Evolutionary conservation across 805 yeast species (phyloP).

Genomic region (Myxozyma vanderwaltii): DNA sequence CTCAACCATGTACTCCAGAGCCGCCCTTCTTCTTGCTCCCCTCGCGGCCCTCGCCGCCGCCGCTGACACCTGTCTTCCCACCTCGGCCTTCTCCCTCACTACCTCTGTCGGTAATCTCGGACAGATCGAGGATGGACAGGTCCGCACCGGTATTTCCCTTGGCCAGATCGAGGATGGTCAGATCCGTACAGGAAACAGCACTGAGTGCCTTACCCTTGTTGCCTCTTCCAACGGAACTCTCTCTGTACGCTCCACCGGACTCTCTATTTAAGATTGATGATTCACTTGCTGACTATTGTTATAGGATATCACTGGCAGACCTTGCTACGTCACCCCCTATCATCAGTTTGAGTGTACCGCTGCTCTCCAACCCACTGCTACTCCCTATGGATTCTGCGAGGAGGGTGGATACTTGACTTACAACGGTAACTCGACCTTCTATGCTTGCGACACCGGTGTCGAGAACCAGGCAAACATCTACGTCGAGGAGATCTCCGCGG

Average conservation of each 20-base stretch:
- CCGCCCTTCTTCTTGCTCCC: constrained; percentile 11
- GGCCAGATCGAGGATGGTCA: constrained; percentile 35
- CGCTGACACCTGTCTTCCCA: constrained; percentile 16
- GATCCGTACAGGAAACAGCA: constrained; percentile 29
- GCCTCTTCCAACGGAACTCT: constrained; percentile 27
- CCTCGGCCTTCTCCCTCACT: constrained; percentile 23
- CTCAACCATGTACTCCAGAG: constrained; percentile 5
- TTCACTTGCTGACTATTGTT: background rate
- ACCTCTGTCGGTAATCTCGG: constrained; percentile 20
- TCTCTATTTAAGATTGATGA: too few species aligned
- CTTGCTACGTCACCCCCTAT: constrained; percentile 35
- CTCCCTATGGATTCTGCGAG: constrained; percentile 31
- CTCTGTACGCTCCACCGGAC: constrained; percentile 13
- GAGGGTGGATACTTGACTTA: constrained; percentile 23
- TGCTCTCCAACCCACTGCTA: constrained; percentile 31
- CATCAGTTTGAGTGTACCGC: constrained; percentile 34
- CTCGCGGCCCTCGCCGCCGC: constrained; percentile 16
- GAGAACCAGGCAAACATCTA: constrained; percentile 29
- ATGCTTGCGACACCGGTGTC: constrained; percentile 34
- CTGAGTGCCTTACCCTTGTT: constrained; percentile 26
- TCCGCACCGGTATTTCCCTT: constrained; percentile 27
- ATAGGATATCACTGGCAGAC: constrained; percentile 30
- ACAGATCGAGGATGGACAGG: constrained; percentile 32
- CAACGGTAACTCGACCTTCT: constrained; percentile 31
- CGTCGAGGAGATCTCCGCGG: constrained; percentile 26